Evolutionary conservation across 495 filamentous ascomycete species (phyloP), one percentile per base, ranked within the genome.

Genomic region (Acidiella bohemica): DNA sequence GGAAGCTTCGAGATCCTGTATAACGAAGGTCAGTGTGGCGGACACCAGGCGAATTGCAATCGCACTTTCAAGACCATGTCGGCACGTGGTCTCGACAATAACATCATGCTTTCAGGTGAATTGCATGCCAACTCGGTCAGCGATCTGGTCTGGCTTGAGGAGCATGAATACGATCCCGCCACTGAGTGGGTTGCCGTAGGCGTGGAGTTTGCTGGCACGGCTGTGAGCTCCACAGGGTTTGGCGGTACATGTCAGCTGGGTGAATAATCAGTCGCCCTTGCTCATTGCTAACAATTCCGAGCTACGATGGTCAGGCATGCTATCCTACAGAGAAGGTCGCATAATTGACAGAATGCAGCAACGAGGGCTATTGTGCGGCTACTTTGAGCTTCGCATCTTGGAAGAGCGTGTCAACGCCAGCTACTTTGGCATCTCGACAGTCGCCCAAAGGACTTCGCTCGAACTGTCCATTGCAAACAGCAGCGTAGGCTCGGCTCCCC

Each of bases 251-350:
- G 54, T 73, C 32, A 44, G 43, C 9, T 51, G 33, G 5, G 64
- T 65, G 8, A 60, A 65, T 36, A 48, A 49, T 18, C 32, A 51
- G 36, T 60, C 65, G 4, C 21, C 54, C 16, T 54, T 53, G 16
- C 61, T 71, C 17, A 59, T 74, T 17, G 50, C 41, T 5, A 59
- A 62, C n/a, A 80, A 77, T 47, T 44, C 52, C 14, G 69, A 73
- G 47, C 60, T 81, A 40, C 72, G 76, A 55, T 81, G 76, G 75
- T n/a, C n/a, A n/a, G n/a, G n/a, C n/a, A n/a, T n/a, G n/a, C n/a
- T n/a, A n/a, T n/a, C n/a, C n/a, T n/a, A n/a, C n/a, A n/a, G n/a
- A n/a, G n/a, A n/a, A n/a, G n/a, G n/a, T n/a, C n/a, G n/a, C n/a
- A n/a, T n/a, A n/a, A n/a, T n/a, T n/a, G n/a, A n/a, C n/a, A n/a